Conservation (phyloP, 2,329 filamentous ascomycete genomes). For the Incumbomyces delicatus region DNA sequence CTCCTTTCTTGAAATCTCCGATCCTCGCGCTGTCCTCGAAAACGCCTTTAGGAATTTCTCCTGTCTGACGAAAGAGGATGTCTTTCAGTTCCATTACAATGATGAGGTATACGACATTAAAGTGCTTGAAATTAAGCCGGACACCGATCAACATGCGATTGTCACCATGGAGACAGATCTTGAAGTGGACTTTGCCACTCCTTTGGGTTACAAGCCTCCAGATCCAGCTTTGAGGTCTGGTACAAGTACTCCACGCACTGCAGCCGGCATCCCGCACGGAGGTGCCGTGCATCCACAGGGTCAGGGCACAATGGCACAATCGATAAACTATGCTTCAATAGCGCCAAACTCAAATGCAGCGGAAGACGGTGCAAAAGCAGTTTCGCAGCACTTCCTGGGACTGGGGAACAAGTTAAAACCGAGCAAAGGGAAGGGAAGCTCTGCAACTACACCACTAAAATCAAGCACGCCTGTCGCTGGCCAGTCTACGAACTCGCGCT, state of each 20-base stretch:
- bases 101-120: slow-evolving; percentile 88
- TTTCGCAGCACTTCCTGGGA: slow-evolving; percentile 67
- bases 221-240: slow-evolving; percentile 66
- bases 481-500: slow-evolving; percentile 37
- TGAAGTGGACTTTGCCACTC: slow-evolving; percentile 88
- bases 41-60: slow-evolving; percentile 95
- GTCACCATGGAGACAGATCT: slow-evolving; percentile 95
- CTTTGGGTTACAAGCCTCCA: slow-evolving; percentile 88
- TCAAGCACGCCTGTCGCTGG: slow-evolving; percentile 58
- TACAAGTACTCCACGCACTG: slow-evolving; percentile 73
- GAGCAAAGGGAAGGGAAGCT: slow-evolving; percentile 57
- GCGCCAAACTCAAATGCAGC: slow-evolving; percentile 64
- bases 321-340: slow-evolving; percentile 93
- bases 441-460: slow-evolving; percentile 37
- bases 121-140: slow-evolving; percentile 85
- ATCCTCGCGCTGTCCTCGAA: slow-evolving; percentile 93
- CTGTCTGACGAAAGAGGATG: slow-evolving; percentile 81
- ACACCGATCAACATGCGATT: slow-evolving; percentile 68
- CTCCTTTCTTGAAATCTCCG: slow-evolving; percentile 90
- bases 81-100: slow-evolving; percentile 96
- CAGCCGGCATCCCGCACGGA: slow-evolving; percentile 47
- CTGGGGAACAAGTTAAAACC: slow-evolving; percentile 72
- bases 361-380: slow-evolving; percentile 51
- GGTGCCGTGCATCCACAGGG: slow-evolving; percentile 74
- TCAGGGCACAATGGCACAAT: slow-evolving; percentile 89